These are phyloP conservation scores for Paramecium bursaria DNA, from an alignment of 73 alveolate species.

Conservation along the genomic window DNA sequence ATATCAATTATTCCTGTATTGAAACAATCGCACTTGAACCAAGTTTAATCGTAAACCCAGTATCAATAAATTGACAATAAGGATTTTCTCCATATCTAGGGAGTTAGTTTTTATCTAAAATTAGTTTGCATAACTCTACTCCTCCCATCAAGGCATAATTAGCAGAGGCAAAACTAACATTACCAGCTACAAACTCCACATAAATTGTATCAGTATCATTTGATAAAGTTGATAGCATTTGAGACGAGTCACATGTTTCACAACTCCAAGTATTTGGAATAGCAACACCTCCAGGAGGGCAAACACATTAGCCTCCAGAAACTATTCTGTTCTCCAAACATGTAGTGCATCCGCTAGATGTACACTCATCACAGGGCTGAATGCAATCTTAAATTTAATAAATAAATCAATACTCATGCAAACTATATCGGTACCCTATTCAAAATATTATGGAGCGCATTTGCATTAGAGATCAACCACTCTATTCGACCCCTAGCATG, in stretches of 20 bases:
- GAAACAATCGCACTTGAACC: background rate
- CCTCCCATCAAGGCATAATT: background rate
- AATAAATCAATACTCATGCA: background rate
- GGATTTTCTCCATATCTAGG: conserved; percentile 11
- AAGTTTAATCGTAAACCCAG: background rate
- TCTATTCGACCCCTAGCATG: conserved; percentile 8
- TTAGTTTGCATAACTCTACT: background rate
- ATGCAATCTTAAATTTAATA: background rate
- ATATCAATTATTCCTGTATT: background rate
- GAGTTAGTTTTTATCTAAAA: background rate
- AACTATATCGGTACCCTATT: conserved; percentile 5
- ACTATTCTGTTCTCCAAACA: conserved; percentile 8
- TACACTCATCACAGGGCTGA: conserved; percentile 12
- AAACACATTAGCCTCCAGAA: background rate
- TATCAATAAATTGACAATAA: background rate
- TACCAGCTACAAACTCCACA: background rate
- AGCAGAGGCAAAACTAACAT: background rate
- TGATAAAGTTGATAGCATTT: background rate
- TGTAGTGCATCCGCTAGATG: background rate
- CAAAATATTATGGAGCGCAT: background rate
- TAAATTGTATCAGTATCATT: background rate
- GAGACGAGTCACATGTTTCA: conserved; percentile 23
- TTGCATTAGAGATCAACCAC: background rate
- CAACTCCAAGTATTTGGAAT: background rate
- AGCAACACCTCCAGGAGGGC: background rate